Base-by-base conservation (phyloP, 1,284 basidiomycete species). In the Amylostereum areolatum region DNA sequence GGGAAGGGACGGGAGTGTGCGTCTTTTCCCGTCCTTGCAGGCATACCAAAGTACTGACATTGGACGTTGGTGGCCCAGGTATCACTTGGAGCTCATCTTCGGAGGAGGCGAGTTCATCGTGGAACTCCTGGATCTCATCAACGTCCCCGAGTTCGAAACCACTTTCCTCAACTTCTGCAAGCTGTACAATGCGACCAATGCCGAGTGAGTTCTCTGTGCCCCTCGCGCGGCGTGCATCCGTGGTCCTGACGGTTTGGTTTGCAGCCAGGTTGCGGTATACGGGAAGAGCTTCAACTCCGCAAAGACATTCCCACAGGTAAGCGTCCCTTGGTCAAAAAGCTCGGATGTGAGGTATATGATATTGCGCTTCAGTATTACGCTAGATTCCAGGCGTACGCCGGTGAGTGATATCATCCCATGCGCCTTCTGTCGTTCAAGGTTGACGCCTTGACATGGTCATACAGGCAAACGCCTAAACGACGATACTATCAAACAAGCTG, bases 71-170 rank as follows among this genome's bases (percentile, higher is more conserved):
- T 40, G 27, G 34, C 28, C 3, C 47, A 70, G 68, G 1, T 70
- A 71, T 47, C 65, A 70, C 51, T 55, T 72, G 18, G 66, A 63
- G 28, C 69, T 72, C 68, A 53, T 71, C 1, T 72, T 72, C 48
- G 71, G 71, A n/a, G 70, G 68, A 4, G 70, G 67, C n/a, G 71
- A 72, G 50, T 66, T 73, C 45, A 52, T 72, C 28, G 71, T 72
- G 67, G 71, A 73, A 48, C 62, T 65, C 12, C 67, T 71, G 62
- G 68, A 71, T 29, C 49, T 70, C 3, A 64, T 71, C 35, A 67
- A 71, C 45, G 68, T 68, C 43, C 67, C 69, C 0, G 63, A 60
- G 28, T 73, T 73, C 54, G 69, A 72, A 50, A 65, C 63, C 27
- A 68, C 67, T 7, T 73, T 69, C 69, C 27, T 73, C 8, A 71